Conservation (phyloP, 129 eudicot genomes). For the Centaurea solstitialis region DNA sequence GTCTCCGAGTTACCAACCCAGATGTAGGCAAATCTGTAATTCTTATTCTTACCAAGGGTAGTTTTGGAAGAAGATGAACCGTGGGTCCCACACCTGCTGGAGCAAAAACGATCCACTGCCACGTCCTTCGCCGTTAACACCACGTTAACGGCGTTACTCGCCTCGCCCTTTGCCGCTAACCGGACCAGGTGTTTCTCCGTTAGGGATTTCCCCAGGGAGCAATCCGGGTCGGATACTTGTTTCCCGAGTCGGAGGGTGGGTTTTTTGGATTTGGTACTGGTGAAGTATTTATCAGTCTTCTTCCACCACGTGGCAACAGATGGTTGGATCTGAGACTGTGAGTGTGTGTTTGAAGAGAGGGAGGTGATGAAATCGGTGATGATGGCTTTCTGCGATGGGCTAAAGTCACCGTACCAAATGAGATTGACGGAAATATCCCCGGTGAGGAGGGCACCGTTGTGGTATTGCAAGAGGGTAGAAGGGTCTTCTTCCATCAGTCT, state of each 20-base stretch:
- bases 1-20: conserved; percentile 77
- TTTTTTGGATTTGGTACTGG: conserved; percentile 30
- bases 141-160: conserved; percentile 51
- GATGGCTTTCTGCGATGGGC: conserved; percentile 63
- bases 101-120: conserved; percentile 55
- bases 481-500: conserved; percentile 35
- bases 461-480: conserved; percentile 45
- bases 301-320: conserved; percentile 91
- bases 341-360: conserved; percentile 37
- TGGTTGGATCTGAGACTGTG: conserved; percentile 36
- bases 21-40: conserved; percentile 46
- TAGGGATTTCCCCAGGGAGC: conserved; percentile 51
- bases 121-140: conserved; percentile 66
- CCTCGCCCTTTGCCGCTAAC: conserved; percentile 50
- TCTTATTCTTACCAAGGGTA: conserved; percentile 26
- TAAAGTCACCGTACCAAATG: conserved; percentile 79
- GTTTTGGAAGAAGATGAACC: conserved; percentile 27
- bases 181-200: conserved; percentile 39
- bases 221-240: conserved; percentile 45
- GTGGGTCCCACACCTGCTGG: conserved; percentile 63
- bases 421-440: conserved; percentile 69
- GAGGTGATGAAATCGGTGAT: conserved; percentile 68
- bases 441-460: conserved; percentile 70
- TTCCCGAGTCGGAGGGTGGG: conserved; percentile 41
- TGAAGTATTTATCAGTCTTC: conserved; percentile 57